Percentiles rank a stretch among this genome's conserved stretches.
Conservation (phyloP, 2,329 filamentous ascomycete species). For the Aspergillus tubingensis region DNA sequence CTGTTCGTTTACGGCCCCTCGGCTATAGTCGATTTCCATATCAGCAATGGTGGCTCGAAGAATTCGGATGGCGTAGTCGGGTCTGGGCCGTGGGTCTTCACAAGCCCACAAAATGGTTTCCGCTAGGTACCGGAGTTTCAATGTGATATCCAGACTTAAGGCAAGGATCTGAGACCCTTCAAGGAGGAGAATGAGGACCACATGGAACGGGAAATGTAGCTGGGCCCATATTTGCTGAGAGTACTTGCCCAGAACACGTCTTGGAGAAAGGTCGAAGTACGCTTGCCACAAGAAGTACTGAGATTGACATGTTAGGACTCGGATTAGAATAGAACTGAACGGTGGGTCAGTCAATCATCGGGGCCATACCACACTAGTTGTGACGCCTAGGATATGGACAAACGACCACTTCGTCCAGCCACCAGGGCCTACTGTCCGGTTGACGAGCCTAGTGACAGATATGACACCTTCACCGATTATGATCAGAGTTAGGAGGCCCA, state of each 20-base stretch:
- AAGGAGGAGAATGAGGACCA: constrained; percentile 64
- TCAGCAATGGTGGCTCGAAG: constrained; percentile 41
- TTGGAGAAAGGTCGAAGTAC: constrained; percentile 60
- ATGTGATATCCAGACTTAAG: constrained; percentile 47
- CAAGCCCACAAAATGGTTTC: constrained; percentile 44
- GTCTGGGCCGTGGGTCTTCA: constrained; percentile 35
- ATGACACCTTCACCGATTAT: constrained; percentile 68
- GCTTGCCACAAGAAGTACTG: constrained; percentile 63
- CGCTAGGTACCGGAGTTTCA: constrained; percentile 45
- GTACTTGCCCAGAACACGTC: constrained; percentile 52
- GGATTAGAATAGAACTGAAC: background rate
- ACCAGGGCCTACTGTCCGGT: constrained; percentile 49
- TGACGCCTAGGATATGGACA: constrained; percentile 42
- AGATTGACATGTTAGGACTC: constrained; percentile 9
- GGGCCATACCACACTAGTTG: constrained; percentile 38
- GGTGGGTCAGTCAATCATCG: background rate
- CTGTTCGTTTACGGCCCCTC: constrained; percentile 35
- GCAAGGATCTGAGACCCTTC: constrained; percentile 63
- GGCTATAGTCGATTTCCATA: constrained; percentile 44
- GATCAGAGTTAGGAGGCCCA: constrained; percentile 65
- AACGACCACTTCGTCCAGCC: constrained; percentile 45
- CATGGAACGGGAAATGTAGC: constrained; percentile 64
- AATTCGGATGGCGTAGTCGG: constrained; percentile 31
- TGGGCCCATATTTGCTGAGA: constrained; percentile 58
- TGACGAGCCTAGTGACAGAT: constrained; percentile 57